A percentile compares a stretch with the other conserved stretches of the same genome.
These are phyloP conservation scores for Melampsora abietis-canadensis DNA, from an alignment of 1,284 basidiomycete species.

Conservation along the genomic window DNA sequence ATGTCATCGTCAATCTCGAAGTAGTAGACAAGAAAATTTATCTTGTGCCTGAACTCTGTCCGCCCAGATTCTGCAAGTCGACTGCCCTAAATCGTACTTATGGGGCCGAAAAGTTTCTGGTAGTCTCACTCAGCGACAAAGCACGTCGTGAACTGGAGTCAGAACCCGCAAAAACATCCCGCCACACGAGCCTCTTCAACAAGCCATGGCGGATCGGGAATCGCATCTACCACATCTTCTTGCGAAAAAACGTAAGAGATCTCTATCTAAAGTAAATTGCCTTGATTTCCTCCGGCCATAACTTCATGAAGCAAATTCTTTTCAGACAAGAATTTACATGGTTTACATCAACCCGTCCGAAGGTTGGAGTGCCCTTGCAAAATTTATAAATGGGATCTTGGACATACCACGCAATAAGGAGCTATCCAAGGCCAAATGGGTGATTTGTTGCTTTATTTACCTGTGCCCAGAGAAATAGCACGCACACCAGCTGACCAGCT, in stretches of 20 bases:
- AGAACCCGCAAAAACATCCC: neutral
- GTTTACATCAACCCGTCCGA: neutral
- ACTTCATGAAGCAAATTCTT: neutral
- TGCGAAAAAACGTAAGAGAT: conserved; percentile 20
- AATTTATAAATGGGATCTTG: conserved; percentile 24
- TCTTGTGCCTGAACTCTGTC: neutral
- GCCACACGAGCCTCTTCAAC: neutral
- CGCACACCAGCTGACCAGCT: neutral
- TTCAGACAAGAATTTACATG: neutral
- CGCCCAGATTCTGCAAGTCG: neutral
- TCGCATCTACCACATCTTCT: conserved; percentile 2
- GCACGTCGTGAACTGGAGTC: neutral
- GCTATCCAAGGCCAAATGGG: conserved; percentile 33
- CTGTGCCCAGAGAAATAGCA: neutral
- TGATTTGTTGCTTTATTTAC: neutral
- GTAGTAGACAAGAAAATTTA: neutral
- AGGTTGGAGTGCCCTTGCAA: neutral
- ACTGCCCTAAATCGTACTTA: conserved; percentile 24
- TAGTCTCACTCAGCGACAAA: conserved; percentile 3
- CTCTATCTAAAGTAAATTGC: neutral
- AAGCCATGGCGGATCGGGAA: conserved; percentile 16
- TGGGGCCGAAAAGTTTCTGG: conserved; percentile 21
- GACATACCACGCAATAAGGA: conserved; percentile 21
- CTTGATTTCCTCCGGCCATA: neutral
- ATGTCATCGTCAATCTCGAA: neutral